A percentile compares a stretch with the other conserved stretches of the same genome.
phyloP scores from a whole-genome alignment of 2,329 filamentous ascomycete genomes.

The Penicillium glabrum region DNA sequence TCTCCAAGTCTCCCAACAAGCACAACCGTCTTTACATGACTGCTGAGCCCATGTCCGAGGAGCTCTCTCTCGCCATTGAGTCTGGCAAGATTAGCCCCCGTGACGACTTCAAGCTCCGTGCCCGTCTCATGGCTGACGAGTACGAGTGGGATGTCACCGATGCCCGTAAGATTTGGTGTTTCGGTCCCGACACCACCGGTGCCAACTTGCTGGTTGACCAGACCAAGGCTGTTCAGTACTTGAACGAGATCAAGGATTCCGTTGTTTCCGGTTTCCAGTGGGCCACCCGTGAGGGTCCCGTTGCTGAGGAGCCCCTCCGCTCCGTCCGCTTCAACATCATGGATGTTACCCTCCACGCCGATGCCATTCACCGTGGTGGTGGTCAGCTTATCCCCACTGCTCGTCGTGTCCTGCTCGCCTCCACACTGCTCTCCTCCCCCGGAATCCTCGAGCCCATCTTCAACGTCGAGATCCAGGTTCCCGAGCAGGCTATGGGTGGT shows the following conservation, averaged over 20 bases:
- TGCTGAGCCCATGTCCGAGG: constrained; percentile 88
- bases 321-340: constrained; percentile 97
- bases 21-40: constrained; percentile 99
- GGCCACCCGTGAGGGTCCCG: constrained; percentile 94
- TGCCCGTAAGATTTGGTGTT: constrained; percentile 99
- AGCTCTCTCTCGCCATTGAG: constrained; percentile 89
- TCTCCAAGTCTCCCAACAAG: constrained; percentile 99
- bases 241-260: constrained; percentile 99
- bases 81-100: constrained; percentile 85
- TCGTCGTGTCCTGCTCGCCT: constrained; percentile 95
- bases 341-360: constrained; percentile 98
- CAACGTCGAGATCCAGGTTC: constrained; percentile 98
- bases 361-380: constrained; percentile 99
- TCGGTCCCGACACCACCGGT: constrained; percentile 95
- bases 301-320: constrained; percentile 98
- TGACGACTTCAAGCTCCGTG: constrained; percentile 99
- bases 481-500: constrained; percentile 98
- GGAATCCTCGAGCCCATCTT: constrained; percentile 95
- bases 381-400: constrained; percentile 98
- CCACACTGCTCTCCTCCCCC: constrained; percentile 86
- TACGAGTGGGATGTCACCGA: constrained; percentile 99
- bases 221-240: constrained; percentile 99
- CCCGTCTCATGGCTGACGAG: constrained; percentile 92
- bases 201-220: constrained; percentile 99
- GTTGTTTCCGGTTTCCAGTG: constrained; percentile 99